Evolutionary conservation across 1,284 basidiomycete genomes (phyloP).

Genomic region (Sporisorium iseilematis-ciliati): DNA sequence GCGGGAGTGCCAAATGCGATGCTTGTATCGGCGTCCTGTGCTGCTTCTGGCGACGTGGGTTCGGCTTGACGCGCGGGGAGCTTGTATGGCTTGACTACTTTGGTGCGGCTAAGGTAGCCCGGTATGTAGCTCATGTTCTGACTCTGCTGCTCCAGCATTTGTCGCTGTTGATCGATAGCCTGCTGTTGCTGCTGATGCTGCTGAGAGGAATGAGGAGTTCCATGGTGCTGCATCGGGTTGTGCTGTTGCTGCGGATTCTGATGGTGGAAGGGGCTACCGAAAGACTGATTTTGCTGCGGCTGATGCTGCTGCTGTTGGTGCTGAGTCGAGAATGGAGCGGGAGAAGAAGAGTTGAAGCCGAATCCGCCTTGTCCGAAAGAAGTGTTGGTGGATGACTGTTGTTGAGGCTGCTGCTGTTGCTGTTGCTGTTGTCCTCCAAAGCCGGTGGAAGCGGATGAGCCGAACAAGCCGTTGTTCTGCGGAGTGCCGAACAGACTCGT

Average conservation of each 20-base stretch:
- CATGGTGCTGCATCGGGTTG: constrained; percentile 16
- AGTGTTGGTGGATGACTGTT: constrained; percentile 18
- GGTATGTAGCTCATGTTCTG: constrained; percentile 55
- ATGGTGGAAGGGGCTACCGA: constrained; percentile 33
- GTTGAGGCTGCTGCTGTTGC: constrained; percentile 9
- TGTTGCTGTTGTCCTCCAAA: constrained; percentile 28
- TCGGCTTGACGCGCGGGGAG: constrained; percentile 47
- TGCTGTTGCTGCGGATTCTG: constrained; percentile 23
- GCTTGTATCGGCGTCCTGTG: constrained; percentile 46
- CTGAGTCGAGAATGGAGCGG: constrained; percentile 29
- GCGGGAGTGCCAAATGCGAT: constrained; percentile 55
- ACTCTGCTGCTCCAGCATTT: constrained; percentile 41
- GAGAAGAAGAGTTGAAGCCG: constrained; percentile 32
- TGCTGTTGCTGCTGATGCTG: constrained; percentile 44
- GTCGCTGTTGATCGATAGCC: constrained; percentile 41
- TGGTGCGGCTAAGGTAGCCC: constrained; percentile 51
- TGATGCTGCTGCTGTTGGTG: constrained; percentile 17
- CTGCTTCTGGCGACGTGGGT: constrained; percentile 41
- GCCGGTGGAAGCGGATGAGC: constrained; percentile 15
- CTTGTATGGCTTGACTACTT: constrained; percentile 52
- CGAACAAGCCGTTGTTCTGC: constrained; percentile 36
- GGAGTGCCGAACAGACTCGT: constrained; percentile 32
- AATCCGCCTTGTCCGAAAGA: constrained; percentile 18
- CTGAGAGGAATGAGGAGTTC: constrained; percentile 15
- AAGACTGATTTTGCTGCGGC: constrained; percentile 21